Base-by-base conservation (phyloP, 768 basidiomycete species). In the Phlebiopsis gigantea region DNA sequence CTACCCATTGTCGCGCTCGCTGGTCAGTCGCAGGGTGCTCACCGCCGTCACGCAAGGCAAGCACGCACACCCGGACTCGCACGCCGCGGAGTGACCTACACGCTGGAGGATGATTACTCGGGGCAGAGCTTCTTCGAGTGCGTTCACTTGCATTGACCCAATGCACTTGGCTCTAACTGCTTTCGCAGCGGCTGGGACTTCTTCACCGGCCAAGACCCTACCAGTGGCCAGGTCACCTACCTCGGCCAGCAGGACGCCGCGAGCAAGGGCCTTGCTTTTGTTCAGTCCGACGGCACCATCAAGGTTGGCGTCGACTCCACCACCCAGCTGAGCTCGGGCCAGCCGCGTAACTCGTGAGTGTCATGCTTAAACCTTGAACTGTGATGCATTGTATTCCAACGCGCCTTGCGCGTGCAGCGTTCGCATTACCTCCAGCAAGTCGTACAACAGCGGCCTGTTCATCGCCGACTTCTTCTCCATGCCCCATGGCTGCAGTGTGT, bases 391-490 rank as follows among this genome's bases (percentile, higher is more conserved):
- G 47, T 8, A 39, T 41, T 15, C 44, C 45, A 17, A n/a, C 52
- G 14, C 9, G 46, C 9, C 39, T 39, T 10, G 12, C 34, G 34
- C 34, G 34, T 39, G 14, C 53, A 88, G 87, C 25, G 79, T 91
- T 34, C 85, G 89, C 49, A 87, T 91, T 59, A 77, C 73, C 53
- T 77, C 84, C 28, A 79, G 81, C 64, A 83, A 86, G 65, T 72
- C 67, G 22, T 90, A 83, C 65, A 79, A 70, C 47, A 68, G 74
- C n/a, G 89, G 89, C 4, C 73, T 91, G 10, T 88, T 91, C 72
- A 83, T 91, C 61, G 77, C 88, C 17, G 89, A 90, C 63, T 80
- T 89, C 55, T 77, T 66, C 50, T 72, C 79, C 1, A 87, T 88
- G 85, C 88, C 88, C 8, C 76, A 80, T 52, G 89, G 89, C 0